Base-by-base conservation (phyloP, 1,284 basidiomycete genomes). In the Cryptococcus floricola region DNA sequence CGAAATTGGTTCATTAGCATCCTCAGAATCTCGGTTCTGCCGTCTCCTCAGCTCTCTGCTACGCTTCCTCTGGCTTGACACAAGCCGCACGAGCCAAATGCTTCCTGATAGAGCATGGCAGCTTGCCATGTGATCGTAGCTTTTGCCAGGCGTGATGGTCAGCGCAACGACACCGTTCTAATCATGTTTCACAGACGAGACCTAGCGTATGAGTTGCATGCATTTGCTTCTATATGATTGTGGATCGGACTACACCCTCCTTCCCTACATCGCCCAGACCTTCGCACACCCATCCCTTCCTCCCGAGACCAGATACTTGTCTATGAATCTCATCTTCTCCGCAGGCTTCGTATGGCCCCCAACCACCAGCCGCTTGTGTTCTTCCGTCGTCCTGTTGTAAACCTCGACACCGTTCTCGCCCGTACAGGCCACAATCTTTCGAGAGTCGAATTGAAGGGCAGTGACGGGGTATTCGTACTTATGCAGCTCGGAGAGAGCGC, bases 321-420 rank as follows among this genome's bases (percentile, higher is more conserved):
- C 95, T 86, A 98, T 96, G 77, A 96, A 98, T 53, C 95, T 83
- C 64, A 98, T 79, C 61, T 84, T 83, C 77, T 96, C 91, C n/a
- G 87, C 88, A 0, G 94, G 93, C 62, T 85, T 86, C 23, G 84
- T 89, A 75, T 99, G 96, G 12, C 95, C 96, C 70, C 98, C 97
- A 23, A 88, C 89, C 45, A 83, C 75, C 52, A 99, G 78, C 39
- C 87, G 83, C 10, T 89, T 88, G 62, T 93, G 87, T 72, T 94
- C 89, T 80, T 88, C 85, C 59, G 88, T 93, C 14, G 92, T 98
- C 37, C 95, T 87, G 77, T 98, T 99, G 79, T 93, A 98, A 44
- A 95, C 84, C 82, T 94, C 92, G 64, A 94, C 81, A 6, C 88
- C 90, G 66, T 94, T 95, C 77, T 97, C 92, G 16, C 94, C 93